phyloP scores from a whole-genome alignment of 164 flowering plant species.

The Vitis amurensis region DNA sequence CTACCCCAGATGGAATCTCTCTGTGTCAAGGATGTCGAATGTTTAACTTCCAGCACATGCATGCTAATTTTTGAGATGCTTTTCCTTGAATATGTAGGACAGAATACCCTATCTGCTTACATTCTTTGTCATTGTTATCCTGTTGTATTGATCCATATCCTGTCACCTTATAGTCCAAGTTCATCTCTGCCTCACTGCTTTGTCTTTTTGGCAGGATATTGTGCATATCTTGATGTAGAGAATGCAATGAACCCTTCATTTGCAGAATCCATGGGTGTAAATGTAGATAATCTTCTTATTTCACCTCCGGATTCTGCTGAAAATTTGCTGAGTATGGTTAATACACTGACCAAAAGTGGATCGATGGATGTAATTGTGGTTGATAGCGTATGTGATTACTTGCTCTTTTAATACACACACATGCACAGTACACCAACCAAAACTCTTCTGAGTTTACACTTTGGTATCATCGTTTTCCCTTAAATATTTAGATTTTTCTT shows the following conservation, averaged over 20 bases:
- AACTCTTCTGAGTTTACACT: no score
- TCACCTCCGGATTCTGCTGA: slow-evolving; percentile 76
- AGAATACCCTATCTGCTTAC: no score
- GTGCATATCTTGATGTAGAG: slow-evolving; percentile 92
- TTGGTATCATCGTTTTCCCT: no score
- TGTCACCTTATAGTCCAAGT: neutral
- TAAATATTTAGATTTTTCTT: neutral
- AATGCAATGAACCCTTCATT: slow-evolving; percentile 76
- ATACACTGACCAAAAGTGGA: slow-evolving; percentile 59
- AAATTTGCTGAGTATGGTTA: slow-evolving; percentile 42
- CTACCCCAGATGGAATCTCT: no score
- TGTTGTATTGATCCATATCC: neutral
- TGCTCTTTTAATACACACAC: neutral
- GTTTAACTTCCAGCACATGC: no score
- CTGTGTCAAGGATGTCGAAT: no score
- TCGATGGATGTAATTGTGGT: slow-evolving; percentile 75
- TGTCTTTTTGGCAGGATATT: slow-evolving; percentile 60
- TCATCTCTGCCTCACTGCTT: neutral
- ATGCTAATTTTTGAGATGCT: no score
- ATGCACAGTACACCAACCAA: no score
- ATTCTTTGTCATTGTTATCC: neutral
- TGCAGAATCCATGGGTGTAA: slow-evolving; percentile 71
- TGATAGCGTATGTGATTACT: slow-evolving; percentile 67
- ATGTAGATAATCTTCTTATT: slow-evolving; percentile 67
- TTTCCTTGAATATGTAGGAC: no score